These are phyloP conservation scores for Coelastrella sp. DNA, from an alignment of 139 green algal species.

Conservation along the genomic window DNA sequence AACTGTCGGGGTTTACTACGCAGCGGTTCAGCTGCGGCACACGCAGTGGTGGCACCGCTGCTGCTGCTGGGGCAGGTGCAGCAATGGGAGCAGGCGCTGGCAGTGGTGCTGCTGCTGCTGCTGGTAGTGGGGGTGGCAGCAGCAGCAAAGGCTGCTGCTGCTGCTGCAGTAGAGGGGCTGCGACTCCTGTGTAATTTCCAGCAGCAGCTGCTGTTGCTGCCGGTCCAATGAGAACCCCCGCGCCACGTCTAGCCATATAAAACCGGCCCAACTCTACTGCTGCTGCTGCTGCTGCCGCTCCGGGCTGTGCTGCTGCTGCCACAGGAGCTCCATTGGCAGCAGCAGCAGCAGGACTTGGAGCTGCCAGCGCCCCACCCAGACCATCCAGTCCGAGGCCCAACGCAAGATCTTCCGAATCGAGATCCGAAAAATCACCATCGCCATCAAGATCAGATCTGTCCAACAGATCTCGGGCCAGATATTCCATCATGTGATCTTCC, in stretches of 20 bases:
- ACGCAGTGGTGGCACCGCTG: neutral
- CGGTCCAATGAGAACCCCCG: neutral
- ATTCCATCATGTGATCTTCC: too few relatives aligned
- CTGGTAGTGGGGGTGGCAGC: neutral
- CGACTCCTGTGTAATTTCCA: neutral
- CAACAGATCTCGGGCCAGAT: too few relatives aligned
- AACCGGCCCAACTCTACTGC: too few relatives aligned
- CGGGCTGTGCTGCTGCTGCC: too few relatives aligned
- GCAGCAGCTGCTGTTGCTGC: neutral
- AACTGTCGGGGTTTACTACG: neutral
- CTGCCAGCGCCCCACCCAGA: too few relatives aligned
- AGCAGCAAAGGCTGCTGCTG: neutral
- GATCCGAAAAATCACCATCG: too few relatives aligned
- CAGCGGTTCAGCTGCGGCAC: constrained; percentile 1
- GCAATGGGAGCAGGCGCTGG: neutral
- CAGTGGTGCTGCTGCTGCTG: neutral
- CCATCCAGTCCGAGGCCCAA: too few relatives aligned
- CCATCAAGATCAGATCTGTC: too few relatives aligned
- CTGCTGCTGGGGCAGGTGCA: neutral
- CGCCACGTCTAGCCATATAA: neutral
- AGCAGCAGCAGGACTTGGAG: too few relatives aligned
- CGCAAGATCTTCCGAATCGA: too few relatives aligned
- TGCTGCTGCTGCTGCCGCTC: neutral
- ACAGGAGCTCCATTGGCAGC: too few relatives aligned
- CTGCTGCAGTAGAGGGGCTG: neutral